These are phyloP conservation scores for Chalciporus pseudorubinellus DNA, from an alignment of 768 basidiomycete species.

Conservation along the genomic window DNA sequence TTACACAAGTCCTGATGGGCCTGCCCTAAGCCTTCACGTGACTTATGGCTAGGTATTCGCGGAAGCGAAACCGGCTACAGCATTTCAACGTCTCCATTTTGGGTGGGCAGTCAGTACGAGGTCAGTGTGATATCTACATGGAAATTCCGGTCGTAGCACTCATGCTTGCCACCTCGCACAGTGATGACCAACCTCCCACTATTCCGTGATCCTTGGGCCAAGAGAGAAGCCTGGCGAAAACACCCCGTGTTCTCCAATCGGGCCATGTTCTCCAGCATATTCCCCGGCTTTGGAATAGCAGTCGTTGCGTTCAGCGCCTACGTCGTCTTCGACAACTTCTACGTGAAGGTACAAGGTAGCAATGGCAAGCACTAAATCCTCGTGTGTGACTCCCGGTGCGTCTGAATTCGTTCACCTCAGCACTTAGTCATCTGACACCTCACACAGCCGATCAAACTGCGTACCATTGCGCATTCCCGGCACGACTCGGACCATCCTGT, in stretches of 20 bases:
- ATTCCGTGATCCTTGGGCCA: conserved; percentile 94
- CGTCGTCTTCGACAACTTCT: conserved; percentile 79
- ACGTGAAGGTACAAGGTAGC: conserved; percentile 38
- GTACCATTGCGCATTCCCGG: neutral
- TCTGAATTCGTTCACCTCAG: neutral
- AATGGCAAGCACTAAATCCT: conserved; percentile 6
- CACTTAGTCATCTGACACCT: neutral
- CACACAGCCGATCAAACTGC: neutral
- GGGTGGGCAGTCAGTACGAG: conserved; percentile 13
- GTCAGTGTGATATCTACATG: conserved; percentile 11
- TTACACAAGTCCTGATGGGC: conserved; percentile 45
- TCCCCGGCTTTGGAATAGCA: conserved; percentile 94
- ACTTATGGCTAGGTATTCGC: conserved; percentile 3
- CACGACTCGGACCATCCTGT: neutral
- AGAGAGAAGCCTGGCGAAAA: conserved; percentile 89
- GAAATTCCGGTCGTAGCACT: conserved; percentile 1
- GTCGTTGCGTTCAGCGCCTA: conserved; percentile 90
- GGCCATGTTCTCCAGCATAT: conserved; percentile 84
- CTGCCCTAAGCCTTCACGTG: conserved; percentile 55
- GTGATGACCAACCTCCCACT: conserved; percentile 65
- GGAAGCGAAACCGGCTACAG: neutral
- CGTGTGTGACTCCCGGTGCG: conserved; percentile 11
- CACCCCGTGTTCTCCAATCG: conserved; percentile 84
- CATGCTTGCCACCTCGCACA: conserved; percentile 12
- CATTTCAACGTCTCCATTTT: conserved; percentile 1